Evolutionary conservation across 108 stramenopile species (phyloP), one percentile per base, ranked within the genome.

Genomic region (Stephanodiscus minutulus): DNA sequence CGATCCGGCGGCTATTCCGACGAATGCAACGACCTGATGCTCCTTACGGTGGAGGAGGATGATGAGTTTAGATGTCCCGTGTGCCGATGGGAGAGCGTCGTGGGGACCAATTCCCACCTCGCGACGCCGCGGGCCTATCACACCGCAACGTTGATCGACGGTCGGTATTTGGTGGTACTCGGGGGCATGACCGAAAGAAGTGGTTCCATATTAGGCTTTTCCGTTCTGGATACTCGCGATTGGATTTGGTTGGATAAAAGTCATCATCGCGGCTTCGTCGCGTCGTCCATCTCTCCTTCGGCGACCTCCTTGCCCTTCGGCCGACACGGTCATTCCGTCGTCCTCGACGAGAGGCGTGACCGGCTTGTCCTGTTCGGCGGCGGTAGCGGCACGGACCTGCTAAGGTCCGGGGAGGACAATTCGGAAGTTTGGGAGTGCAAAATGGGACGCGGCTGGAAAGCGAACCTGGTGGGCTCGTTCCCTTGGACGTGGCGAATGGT

Each of bases 301-400:
- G n/a, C n/a, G 52, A 36, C 46, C 6, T 33, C 35, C n/a, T 35
- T 53, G 37, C 88, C 88, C 0, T 76, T 31, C 55, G 79, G 79
- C 9, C 47, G 88, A 36, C 84, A 86, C 77, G 88, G 88, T 17
- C 86, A 86, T 61, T 88, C 88, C 3, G 82, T 78, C 20, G 61
- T 88, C 41, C 60, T 84, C 22, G 88, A 88, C 63, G 58, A 50
- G 18, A 28, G 46, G 43, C 74, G 86, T 15, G 69, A 85, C 58
- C 64, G 88, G 58, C 43, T 88, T 0, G 79, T 88, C 0, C 56
- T 88, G 66, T 88, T 88, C 73, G 88, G 88, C 24, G 88, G 85
- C 15, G 88, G 88, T 1, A 73, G 35, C 53, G 88, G 88, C 5
- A 60, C 82, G 3, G 79, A 88, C 47, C 62, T 88, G 58, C 62